Conservation (phyloP, 345 rosid genomes). For the Brassica napus region DNA sequence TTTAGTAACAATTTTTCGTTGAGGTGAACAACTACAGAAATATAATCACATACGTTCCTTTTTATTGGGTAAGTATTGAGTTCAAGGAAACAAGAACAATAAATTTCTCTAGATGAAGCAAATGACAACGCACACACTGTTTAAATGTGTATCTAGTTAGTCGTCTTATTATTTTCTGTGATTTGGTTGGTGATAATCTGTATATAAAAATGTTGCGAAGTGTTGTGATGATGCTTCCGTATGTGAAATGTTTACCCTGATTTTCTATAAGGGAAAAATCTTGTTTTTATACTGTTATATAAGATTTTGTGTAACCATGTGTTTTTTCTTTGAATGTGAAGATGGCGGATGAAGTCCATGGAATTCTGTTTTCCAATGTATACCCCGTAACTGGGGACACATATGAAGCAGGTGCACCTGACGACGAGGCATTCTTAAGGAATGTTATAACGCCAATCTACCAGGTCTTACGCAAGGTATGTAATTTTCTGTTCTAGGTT, state of each 20-base stretch:
- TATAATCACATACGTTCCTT: not conserved
- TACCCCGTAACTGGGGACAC: slow-evolving; percentile 59
- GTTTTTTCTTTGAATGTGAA: slow-evolving; percentile 32
- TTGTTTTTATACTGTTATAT: slow-evolving; percentile 12
- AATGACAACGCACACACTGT: not conserved
- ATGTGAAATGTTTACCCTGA: not conserved
- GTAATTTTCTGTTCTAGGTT: slow-evolving; percentile 13
- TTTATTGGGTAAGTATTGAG: not conserved
- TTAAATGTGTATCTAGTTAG: not conserved
- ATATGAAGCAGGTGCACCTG: slow-evolving; percentile 48
- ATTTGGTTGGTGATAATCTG: slow-evolving; percentile 3
- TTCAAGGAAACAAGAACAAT: not conserved
- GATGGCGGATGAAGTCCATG: slow-evolving; percentile 81
- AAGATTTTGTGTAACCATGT: slow-evolving; percentile 21
- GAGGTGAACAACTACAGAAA: not conserved
- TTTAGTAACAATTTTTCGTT: not conserved
- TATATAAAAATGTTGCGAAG: not conserved
- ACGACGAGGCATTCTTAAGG: slow-evolving; percentile 82
- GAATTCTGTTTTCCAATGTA: slow-evolving; percentile 55
- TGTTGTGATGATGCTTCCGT: slow-evolving; percentile 20
- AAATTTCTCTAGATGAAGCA: not conserved
- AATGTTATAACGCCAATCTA: slow-evolving; percentile 79
- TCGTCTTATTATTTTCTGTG: not conserved
- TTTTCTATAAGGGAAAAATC: slow-evolving; percentile 4
- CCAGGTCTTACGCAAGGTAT: slow-evolving; percentile 70